Conservation (phyloP, 225 moss, liverwort and hornwort species). For the Asterella californica region DNA sequence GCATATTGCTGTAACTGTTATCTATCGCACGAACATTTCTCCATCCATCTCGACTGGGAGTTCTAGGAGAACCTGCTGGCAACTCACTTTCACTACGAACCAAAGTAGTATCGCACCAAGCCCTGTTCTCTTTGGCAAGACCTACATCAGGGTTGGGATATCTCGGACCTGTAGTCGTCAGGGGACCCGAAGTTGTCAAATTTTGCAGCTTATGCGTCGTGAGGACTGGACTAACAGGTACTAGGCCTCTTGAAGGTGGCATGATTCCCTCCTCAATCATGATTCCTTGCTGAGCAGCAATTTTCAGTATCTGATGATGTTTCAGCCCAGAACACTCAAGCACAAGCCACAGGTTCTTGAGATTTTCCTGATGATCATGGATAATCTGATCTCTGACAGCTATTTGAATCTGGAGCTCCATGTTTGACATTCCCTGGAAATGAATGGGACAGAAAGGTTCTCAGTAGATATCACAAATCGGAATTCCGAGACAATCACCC, state of each 20-base stretch:
- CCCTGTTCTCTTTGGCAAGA: slow-evolving; percentile 41
- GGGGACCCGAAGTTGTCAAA: slow-evolving; percentile 29
- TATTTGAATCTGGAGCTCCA: slow-evolving; percentile 90
- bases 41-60: slow-evolving; percentile 50
- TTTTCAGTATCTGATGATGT: slow-evolving; percentile 63
- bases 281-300: slow-evolving; percentile 82
- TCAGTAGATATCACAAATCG: background rate
- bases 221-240: slow-evolving; percentile 49
- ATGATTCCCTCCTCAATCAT: slow-evolving; percentile 73
- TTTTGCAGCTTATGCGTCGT: slow-evolving; percentile 59
- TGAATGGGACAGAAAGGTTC: background rate
- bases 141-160: slow-evolving; percentile 44
- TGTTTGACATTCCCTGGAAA: slow-evolving; percentile 78
- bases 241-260: slow-evolving; percentile 50
- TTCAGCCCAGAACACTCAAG: slow-evolving; percentile 79
- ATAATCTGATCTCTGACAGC: slow-evolving; percentile 85
- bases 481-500: background rate
- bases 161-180: slow-evolving; percentile 26
- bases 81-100: slow-evolving; percentile 52
- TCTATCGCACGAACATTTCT: slow-evolving; percentile 47
- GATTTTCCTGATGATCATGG: slow-evolving; percentile 70
- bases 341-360: slow-evolving; percentile 81
- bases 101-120: slow-evolving; percentile 38
- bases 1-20: slow-evolving; percentile 41
- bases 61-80: slow-evolving; percentile 49